These are phyloP conservation scores for Capsaspora owczarzaki DNA, from an alignment of 78 protist genomes.

Conservation along the genomic window DNA sequence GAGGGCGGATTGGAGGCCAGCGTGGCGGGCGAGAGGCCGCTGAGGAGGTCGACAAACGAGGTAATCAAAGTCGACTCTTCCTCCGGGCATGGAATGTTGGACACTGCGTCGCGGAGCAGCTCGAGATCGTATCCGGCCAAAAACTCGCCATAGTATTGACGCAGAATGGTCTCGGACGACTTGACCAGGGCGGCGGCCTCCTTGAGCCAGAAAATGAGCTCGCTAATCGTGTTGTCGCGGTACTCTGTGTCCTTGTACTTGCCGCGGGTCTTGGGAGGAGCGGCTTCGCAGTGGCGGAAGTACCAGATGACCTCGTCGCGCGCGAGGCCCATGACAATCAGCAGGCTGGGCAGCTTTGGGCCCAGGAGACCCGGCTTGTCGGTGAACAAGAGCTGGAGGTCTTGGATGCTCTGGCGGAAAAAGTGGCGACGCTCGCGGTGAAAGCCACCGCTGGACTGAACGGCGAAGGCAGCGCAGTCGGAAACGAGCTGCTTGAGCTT, in stretches of 20 bases:
- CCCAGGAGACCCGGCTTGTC: constrained; percentile 6
- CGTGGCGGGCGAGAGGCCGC: neutral
- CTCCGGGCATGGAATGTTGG: neutral
- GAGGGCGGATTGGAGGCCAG: neutral
- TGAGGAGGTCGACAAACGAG: neutral
- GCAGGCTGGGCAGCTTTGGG: neutral
- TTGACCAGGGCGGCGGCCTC: neutral
- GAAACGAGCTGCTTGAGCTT: neutral
- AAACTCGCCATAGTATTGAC: neutral
- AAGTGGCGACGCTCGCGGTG: constrained; percentile 5
- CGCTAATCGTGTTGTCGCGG: neutral
- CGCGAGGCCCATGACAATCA: neutral
- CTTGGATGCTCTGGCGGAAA: neutral
- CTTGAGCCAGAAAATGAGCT: neutral
- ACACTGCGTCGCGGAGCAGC: neutral
- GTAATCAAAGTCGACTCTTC: neutral
- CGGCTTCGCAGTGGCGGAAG: neutral
- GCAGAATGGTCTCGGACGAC: neutral
- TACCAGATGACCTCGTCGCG: constrained; percentile 4
- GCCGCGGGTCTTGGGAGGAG: neutral
- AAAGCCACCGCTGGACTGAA: neutral
- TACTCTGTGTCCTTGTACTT: neutral
- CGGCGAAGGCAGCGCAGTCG: neutral
- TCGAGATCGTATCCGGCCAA: neutral
- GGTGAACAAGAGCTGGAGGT: neutral